phyloP scores from a whole-genome alignment of 164 flowering plant species.

The Sedum album region DNA sequence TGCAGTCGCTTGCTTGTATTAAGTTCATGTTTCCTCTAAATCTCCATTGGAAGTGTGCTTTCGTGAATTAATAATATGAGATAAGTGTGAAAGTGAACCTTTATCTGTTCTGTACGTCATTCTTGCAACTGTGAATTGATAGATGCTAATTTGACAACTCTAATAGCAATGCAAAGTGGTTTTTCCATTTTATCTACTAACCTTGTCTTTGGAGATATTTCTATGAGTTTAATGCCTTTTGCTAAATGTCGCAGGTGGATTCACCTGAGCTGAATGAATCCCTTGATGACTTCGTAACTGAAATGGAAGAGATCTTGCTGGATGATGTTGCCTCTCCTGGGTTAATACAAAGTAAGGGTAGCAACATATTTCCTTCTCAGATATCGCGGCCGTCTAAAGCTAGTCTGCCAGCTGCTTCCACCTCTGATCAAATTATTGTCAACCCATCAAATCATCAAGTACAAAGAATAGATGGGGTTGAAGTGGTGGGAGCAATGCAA shows the following conservation, averaged over 20 bases:
- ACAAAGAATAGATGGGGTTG: constrained; percentile 61
- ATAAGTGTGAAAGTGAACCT: neutral
- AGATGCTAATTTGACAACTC: neutral
- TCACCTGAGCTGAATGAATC: constrained; percentile 34
- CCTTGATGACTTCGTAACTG: constrained; percentile 77
- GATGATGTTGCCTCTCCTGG: constrained; percentile 51
- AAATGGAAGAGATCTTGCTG: constrained; percentile 92
- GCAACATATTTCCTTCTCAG: constrained; percentile 18
- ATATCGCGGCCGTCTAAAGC: constrained; percentile 48
- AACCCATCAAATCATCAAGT: constrained; percentile 20
- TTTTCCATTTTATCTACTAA: neutral
- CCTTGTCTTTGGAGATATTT: neutral
- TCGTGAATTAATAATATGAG: neutral
- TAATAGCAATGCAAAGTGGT: no score
- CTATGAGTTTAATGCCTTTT: neutral
- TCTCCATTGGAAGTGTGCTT: neutral
- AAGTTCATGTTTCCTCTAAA: neutral
- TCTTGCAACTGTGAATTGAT: neutral
- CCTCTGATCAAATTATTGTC: constrained; percentile 47
- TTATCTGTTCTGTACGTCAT: neutral
- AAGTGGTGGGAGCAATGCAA: constrained; percentile 86
- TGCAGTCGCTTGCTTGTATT: neutral
- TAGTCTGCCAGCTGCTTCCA: constrained; percentile 82
- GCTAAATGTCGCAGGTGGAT: constrained; percentile 36
- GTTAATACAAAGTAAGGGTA: constrained; percentile 29